Base-by-base conservation (phyloP, 139 green algal genomes). In the Pleodorina starrii region DNA sequence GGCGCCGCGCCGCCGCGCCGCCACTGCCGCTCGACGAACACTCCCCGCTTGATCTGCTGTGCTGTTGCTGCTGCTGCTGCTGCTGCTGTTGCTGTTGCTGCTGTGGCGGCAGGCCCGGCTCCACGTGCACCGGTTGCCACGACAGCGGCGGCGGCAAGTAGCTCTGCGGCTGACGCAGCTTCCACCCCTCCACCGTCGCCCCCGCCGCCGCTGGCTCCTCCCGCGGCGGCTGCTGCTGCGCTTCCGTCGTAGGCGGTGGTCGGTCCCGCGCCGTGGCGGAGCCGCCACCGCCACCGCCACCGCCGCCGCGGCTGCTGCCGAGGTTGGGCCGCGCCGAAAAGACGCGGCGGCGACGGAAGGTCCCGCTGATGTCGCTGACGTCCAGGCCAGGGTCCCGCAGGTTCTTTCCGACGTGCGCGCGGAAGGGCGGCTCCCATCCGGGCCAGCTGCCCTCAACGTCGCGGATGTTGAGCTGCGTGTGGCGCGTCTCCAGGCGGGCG, bases 351-450 rank as follows among this genome's bases (percentile, higher is more conserved):
- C 81, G 42, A 5, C 29, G n/a, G 46, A 29, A 50, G 75, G 46
- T 66, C 17, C 60, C 80, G 29, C 35, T 35, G 27, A 77, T 77
- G 42, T 78, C 73, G 23, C 36, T 48, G 50, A 92, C 89, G 75
- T 92, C 38, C 11, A 92, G 84, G 0, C 89, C 89, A 2, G 89
- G 84, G 54, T 92, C 89, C 1, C 89, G 60, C n/a, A 90, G 63
- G 46, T 84, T 84, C 21, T 72, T 46, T 36, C 90, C 85, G 17
- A 90, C 90, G 72, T 90, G 85, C 25, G 78, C 68, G 5, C 90
- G 72, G 51, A 85, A 92, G 63, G 17, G 77, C 48, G 78, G 90
- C 90, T 89, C 82, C 90, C 90, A 90, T n/a, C 85, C 78, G 5
- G 85, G 66, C 35, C 38, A 75, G 32, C 78, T 51, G 29, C 89